These are phyloP conservation scores for Zymoseptoria brevis DNA, from an alignment of 2,329 filamentous ascomycete species.

Conservation along the genomic window DNA sequence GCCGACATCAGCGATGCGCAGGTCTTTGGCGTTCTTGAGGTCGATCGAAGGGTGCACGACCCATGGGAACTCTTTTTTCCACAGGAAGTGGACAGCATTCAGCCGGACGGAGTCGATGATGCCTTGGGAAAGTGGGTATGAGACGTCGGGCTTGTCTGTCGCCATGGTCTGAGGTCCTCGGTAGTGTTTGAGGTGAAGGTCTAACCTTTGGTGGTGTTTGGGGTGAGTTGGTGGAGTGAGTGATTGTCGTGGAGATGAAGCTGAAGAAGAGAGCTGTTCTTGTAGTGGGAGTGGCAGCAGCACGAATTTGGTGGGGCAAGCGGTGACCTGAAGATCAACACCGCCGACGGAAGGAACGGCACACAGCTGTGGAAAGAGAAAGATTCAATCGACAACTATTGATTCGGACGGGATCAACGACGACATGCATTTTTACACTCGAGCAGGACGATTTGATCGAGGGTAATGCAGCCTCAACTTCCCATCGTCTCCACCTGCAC, in stretches of 20 bases:
- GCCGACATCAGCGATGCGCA: not conserved
- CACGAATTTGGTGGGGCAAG: not conserved
- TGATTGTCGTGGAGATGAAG: not conserved
- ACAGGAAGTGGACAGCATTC: not conserved
- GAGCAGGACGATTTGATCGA: too few species aligned
- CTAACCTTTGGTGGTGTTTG: not conserved
- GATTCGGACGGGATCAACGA: too few species aligned
- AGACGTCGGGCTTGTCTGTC: not conserved
- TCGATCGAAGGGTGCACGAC: not conserved
- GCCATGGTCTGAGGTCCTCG: not conserved
- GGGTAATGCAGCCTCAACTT: constrained; percentile 14
- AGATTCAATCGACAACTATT: too few species aligned
- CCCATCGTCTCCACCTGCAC: too few species aligned
- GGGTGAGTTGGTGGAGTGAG: too few species aligned
- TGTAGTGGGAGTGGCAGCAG: too few species aligned
- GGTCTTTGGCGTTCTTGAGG: not conserved
- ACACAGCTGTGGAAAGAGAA: not conserved
- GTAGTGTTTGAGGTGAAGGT: not conserved
- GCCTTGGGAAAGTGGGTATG: not conserved
- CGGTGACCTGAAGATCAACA: not conserved
- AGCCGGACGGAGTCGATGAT: not conserved
- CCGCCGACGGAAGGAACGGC: not conserved
- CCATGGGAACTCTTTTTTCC: not conserved
- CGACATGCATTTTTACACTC: too few species aligned
- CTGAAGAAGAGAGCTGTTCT: not conserved